Base-by-base conservation (phyloP, 805 yeast species). In the Lipomyces spencermartinsiae region DNA sequence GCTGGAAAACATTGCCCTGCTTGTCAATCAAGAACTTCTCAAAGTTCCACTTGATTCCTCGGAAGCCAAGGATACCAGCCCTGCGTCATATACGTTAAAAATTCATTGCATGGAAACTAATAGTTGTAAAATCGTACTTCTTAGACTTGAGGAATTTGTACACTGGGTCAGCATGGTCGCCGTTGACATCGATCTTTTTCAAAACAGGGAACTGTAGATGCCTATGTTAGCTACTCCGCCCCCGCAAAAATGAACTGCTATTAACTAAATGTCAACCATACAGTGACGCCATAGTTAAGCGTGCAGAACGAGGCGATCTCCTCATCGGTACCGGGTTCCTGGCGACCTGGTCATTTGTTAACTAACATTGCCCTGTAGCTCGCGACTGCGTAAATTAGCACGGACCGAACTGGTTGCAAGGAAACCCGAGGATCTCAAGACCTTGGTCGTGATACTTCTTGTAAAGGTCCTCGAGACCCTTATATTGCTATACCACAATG, bases 151-250 rank as follows among this genome's bases (percentile, higher is more conserved):
- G 84, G 82, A 78, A 93, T 75, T 85, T 81, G 81, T 87, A 94
- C 46, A 94, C 93, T 22, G 94, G 92, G 76, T 91, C 93, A 22
- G 92, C 87, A 57, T 87, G 80, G 69, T 83, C 79, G 62, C 99
- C 99, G 78, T 94, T 95, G 73, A 95, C 98, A 55, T 93, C 93
- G 68, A 93, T 79, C 83, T 93, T 94, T 78, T 86, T 84, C 86
- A 94, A 81, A 39, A 94, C 85, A 37, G 97, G 97, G 89, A 95
- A 94, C 72, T 69, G 55, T 10, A 6, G 16, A 8, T 25, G n/a
- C 12, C 10, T 12, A 34, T 9, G 34, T 54, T 12, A 51, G n/a
- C 25, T 16, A 22, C 35, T 43, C 10, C n/a, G 4, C 34, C 16
- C 10, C 34, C n/a, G 9, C 49, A 19, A 37, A 6, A 43, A 22